Evolutionary conservation across 1,284 basidiomycete species (phyloP).

Genomic region (Ceratobasidium sp.): DNA sequence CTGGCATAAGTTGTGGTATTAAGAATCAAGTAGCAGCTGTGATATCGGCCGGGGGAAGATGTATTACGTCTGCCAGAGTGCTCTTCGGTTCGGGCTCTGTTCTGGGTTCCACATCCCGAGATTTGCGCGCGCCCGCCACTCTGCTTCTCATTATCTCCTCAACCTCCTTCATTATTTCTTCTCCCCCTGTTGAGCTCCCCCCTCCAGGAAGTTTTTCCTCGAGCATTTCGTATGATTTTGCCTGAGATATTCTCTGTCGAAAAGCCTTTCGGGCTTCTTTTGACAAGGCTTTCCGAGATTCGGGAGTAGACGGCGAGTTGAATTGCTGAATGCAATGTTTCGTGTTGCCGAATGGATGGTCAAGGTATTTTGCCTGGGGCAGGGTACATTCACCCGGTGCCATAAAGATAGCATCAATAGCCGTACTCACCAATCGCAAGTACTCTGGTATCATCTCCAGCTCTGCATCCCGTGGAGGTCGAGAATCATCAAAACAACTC

Average conservation of each 20-base stretch:
- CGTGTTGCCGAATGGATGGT: slow-evolving; percentile 87
- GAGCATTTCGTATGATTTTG: slow-evolving; percentile 78
- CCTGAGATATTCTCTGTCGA: slow-evolving; percentile 68
- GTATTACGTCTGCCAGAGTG: neutral
- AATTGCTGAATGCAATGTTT: slow-evolving; percentile 92
- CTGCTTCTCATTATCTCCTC: slow-evolving; percentile 30
- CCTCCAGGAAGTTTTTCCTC: slow-evolving; percentile 62
- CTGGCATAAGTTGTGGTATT: neutral
- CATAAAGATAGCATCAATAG: neutral
- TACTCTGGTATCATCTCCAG: slow-evolving; percentile 81
- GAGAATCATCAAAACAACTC: slow-evolving; percentile 78
- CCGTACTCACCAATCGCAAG: slow-evolving; percentile 74
- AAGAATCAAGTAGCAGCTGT: neutral
- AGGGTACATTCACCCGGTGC: slow-evolving; percentile 13
- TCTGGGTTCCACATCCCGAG: neutral
- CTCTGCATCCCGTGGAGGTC: slow-evolving; percentile 78
- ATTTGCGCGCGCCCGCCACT: neutral
- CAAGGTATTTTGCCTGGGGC: slow-evolving; percentile 66
- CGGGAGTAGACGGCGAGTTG: slow-evolving; percentile 61
- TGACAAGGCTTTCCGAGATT: slow-evolving; percentile 48
- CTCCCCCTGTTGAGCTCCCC: slow-evolving; percentile 56
- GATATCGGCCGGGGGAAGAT: neutral
- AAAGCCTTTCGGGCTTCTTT: slow-evolving; percentile 72
- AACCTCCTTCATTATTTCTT: slow-evolving; percentile 53
- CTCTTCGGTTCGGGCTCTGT: neutral